Evolutionary conservation across 345 rosid genomes (phyloP), one percentile per base, ranked within the genome.

Genomic region (Clarkia xantiana): DNA sequence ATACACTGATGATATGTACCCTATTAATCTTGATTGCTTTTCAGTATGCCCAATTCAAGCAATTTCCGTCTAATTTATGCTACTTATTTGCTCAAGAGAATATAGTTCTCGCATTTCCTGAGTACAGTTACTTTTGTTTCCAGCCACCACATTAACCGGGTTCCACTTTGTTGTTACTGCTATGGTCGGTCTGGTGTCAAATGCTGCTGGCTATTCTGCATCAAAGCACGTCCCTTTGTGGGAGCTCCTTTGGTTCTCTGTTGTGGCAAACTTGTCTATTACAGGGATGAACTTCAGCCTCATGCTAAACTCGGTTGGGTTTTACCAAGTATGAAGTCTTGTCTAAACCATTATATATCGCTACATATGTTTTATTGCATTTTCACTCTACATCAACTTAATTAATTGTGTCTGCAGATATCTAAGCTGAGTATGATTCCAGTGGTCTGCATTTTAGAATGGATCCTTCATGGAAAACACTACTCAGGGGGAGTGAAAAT

Each of bases 371-470:
- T 18, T 29, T 29, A 29, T 29, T 29, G 9, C 8, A 19, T 39
- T n/a, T n/a, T 15, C 19, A 7, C 46, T 42, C 38, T 14, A 15
- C 34, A 43, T 42, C 29, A 39, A 22, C 42, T 54, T 19, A 49
- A n/a, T 14, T 8, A 13, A 6, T 38, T 38, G 19, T 62, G 23
- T 52, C 44, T 19, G 12, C 71, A 90, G 97, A 90, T 90, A 61
- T 90, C 97, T 47, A 90, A 90, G 59, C 74, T 90, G 62, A 85
- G 94, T 59, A 90, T 90, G 97, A 90, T 90, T 68, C 97, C 97
- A 4, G 97, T 90, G 46, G 95, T 90, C 6, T 85, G 97, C 51
- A 73, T 90, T 36, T 59, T 90, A 94, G 97, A 90, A 64, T 85
- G 97, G 97, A 76, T 90, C 55, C 70, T 90, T 22, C 94, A 90